Evolutionary conservation across 345 rosid genomes (phyloP), one percentile per base, ranked within the genome.

Genomic region (Reutealis trisperma): DNA sequence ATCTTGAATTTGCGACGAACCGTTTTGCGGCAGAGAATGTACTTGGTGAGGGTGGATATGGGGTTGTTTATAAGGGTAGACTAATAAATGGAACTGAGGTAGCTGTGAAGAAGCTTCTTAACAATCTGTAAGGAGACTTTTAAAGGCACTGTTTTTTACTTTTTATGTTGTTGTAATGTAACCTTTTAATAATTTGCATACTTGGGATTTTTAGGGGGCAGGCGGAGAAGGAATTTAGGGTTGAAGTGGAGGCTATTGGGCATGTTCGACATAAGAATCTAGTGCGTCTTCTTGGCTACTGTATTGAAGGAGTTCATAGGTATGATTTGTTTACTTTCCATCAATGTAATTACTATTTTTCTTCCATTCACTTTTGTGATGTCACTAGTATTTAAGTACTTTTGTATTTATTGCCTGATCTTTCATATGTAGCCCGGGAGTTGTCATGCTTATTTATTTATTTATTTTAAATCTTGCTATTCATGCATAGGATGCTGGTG

Each of bases 191-290:
- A 37, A 37, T 37, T 37, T 89, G 80, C 90, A 93, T 84, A 89
- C 98, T 90, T 75, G 37, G 61, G 66, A 16, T 58, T 57, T 70
- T n/a, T 57, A 92, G 97, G 85, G 93, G 97, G 69, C 97, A 92
- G 82, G 97, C 97, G 32, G 97, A 92, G 80, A 92, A 92, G 83
- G 97, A 92, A 73, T 92, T 92, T 60, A 83, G 89, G 61, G 94
- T 85, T 57, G 97, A 92, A 76, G 97, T 92, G 30, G 97, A 92
- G 72, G 97, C 97, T 54, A 92, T 92, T 41, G 94, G 97, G 25
- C 97, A 92, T 67, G 97, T 92, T 41, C 93, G 94, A 65, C 97
- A 92, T 83, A 92, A 92, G 80, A 89, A 92, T 79, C 87, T 92
- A 86, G 97, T 92, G 74, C 90, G 94, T 19, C 97, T 92, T 79